Base-by-base conservation (phyloP, 148 eudicot genomes). In the Rhododendron ovatum region DNA sequence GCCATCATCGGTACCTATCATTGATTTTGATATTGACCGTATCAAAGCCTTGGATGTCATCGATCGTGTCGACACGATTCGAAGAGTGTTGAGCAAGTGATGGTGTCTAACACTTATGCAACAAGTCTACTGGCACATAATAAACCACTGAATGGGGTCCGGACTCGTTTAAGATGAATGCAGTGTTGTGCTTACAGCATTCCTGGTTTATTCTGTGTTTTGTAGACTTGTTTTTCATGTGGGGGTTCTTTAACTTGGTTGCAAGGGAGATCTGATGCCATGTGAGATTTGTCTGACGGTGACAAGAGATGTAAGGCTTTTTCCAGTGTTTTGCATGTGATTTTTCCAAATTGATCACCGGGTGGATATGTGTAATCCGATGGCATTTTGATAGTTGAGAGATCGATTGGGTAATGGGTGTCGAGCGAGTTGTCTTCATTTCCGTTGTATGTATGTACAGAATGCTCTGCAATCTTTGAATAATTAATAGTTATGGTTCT, bases 11-110 rank as follows among this genome's bases (percentile, higher is more conserved):
- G 93, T 95, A 78, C 99, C 99, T 1, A 81, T 97, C 82, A 91
- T 97, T 3, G 88, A 94, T 87, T 97, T 95, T 71, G 95, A 93
- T 45, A 93, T 93, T 47, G 96, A 95, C 84, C 92, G 95, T 51
- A 89, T 92, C 48, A 97, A 94, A 86, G 98, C 99, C 1, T 85
- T 97, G 92, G 99, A 97, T 88, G 98, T 94, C 55, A 97, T 97
- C 2, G 99, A 97, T 80, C 91, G 99, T 15, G 98, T 97, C 33
- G 99, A 95, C 87, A 91, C 91, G 0, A 47, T 96, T 78, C 88
- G 91, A 35, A 87, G 90, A 39, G 85, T 80, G 24, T 87, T 82
- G 84, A 71, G 50, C 77, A 80, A 3, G 22, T 26, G 61, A 71
- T 69, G 77, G 53, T 26, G 67, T 48, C 73, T 7, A n/a, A 39